Base-by-base conservation (phyloP, 2,329 filamentous ascomycete genomes). In the Penicillium sumatraense region DNA sequence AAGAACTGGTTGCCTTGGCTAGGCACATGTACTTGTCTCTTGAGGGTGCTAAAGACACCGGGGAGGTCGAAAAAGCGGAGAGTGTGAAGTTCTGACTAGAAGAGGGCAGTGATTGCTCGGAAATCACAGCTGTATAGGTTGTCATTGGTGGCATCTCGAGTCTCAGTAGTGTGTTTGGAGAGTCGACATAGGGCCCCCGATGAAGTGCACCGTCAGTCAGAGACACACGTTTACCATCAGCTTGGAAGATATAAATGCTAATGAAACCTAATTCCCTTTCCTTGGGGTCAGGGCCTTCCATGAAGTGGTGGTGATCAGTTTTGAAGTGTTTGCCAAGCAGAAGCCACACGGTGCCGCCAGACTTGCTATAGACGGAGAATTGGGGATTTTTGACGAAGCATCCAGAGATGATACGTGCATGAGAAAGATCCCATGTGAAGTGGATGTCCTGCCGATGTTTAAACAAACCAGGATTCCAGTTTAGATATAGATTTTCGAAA, bases 401-500 rank as follows among this genome's bases (percentile, higher is more conserved):
- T 59, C 92, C 89, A 0, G 86, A 86, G 53, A 90, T 89, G 49
- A 86, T 81, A 18, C 63, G 69, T 3, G 65, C 60, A 35, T 62
- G 68, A n/a, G 76, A 72, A n/a, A 88, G 71, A 56, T 88, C 82
- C 95, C 95, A 99, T 2, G 82, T 81, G 68, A 98, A 96, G 74
- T 99, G 95, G 53, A 93, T 86, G 66, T 99, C 93, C 72, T 96
- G 88, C 8, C 93, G 87, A 69, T 89, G 78, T 1, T 80, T 79
- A 74, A 99, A 99, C 0, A 96, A 79, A 0, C 84, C 83, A 0
- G 95, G 93, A 62, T 96, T 97, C 95, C 95, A 99, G 75, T 98
- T 99, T 51, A 99, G 81, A 72, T 98, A 99, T 63, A 99, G 85
- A 16, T 93, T 96, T 71, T 98, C 92, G 60, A 97, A 99, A 69